Evolutionary conservation across 768 basidiomycete species (phyloP), one percentile per base, ranked within the genome.

Genomic region (Tylopilus sp.): DNA sequence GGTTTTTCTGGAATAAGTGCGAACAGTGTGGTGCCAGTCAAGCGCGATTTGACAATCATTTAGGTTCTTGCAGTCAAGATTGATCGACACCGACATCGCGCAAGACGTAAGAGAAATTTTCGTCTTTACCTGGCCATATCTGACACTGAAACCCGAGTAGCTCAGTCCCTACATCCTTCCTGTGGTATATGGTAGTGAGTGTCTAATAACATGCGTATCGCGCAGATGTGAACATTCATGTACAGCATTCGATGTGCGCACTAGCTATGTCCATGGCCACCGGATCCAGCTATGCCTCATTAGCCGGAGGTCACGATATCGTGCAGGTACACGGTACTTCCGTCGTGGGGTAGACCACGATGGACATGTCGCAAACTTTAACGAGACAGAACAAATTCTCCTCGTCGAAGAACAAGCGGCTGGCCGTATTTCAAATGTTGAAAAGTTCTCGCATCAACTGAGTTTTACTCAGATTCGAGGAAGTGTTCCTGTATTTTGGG

Each of bases 311-410:
- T 95, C 92, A 12, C 89, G 97, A 21, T 89, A 87, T 74, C 85
- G 96, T 53, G 92, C 97, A 26, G 97, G 97, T 6, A 98, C 97
- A 14, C 90, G 97, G 45, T 98, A 96, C 78, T 97, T 98, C 74
- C 83, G 92, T 19, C 86, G 97, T 43, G 97, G 97, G 6, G 79
- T 99, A 60, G 94, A 98, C 68, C 75, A 82, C 19, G 76, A 88
- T 10, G 97, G 95, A 3, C 83, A 98, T 67, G 90, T 91, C 37
- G 92, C 94, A 52, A 99, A 99, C 71, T 98, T 92, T 74, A 97
- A 98, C 68, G 97, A 99, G 71, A 96, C 97, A 7, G 97, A 99
- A 66, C 97, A 98, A 68, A 76, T 99, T 53, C 74, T 96, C 25
- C 76, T 96, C 16, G 78, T 95, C 13, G 89, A 92, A 54, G 78